A percentile compares a stretch with the other conserved stretches of the same genome.
phyloP scores from a whole-genome alignment of 768 basidiomycete species.

The Amanita pallidorosea region DNA sequence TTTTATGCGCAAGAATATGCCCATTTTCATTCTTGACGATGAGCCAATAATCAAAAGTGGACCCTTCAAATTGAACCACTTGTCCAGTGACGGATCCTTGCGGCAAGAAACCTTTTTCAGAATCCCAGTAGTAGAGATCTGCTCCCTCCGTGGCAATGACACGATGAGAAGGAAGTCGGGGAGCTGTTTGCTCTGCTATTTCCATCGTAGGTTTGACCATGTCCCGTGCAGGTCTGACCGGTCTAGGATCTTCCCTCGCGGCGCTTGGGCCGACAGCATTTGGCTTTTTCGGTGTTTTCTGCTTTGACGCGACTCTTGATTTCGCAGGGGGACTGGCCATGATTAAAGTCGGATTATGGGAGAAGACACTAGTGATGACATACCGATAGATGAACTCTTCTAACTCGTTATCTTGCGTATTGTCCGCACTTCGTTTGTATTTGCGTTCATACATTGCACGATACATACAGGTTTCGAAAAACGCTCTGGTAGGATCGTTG shows the following conservation, averaged over 20 bases:
- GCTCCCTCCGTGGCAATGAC: conserved; percentile 33
- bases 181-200: background rate
- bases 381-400: conserved; percentile 78
- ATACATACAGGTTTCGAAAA: conserved; percentile 92
- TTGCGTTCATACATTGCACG: conserved; percentile 96
- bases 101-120: conserved; percentile 35
- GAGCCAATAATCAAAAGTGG: conserved; percentile 48
- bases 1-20: conserved; percentile 47
- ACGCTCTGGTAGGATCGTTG: conserved; percentile 72
- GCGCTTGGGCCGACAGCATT: background rate
- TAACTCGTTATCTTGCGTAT: conserved; percentile 54
- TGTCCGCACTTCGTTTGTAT: conserved; percentile 63
- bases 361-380: conserved; percentile 13
- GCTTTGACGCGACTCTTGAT: conserved; percentile 13
- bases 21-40: conserved; percentile 39
- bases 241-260: background rate
- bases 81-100: conserved; percentile 45
- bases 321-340: conserved; percentile 23
- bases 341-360: background rate
- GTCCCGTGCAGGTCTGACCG: conserved; percentile 6
- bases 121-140: conserved; percentile 56
- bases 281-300: background rate
- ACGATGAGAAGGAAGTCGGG: background rate
- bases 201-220: background rate
- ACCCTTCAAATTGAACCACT: conserved; percentile 35